Conservation (phyloP, 192 early-diverging fungal genomes). For the Entomortierella parvispora region DNA sequence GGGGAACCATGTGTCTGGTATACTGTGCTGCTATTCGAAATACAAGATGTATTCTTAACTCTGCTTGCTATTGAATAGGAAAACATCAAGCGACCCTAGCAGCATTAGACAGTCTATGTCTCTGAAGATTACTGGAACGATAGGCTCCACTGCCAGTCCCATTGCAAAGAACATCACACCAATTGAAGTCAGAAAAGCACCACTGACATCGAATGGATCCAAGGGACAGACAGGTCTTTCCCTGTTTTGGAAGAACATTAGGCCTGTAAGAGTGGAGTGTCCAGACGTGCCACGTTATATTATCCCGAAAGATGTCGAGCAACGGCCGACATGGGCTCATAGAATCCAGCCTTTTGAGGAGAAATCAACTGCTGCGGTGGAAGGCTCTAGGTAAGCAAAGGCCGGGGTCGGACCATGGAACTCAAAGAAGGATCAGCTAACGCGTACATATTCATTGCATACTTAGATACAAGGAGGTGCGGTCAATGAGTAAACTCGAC, state of each 20-base stretch:
- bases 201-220: slow-evolving; percentile 3
- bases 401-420: too few relatives aligned
- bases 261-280: slow-evolving; percentile 43
- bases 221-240: slow-evolving; percentile 46
- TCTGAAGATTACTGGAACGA: slow-evolving; percentile 33
- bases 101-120: slow-evolving; percentile 34
- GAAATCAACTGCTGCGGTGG: background rate
- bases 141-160: background rate
- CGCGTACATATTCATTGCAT: too few relatives aligned
- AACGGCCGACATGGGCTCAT: slow-evolving; percentile 47
- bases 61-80: slow-evolving; percentile 10
- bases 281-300: slow-evolving; percentile 28
- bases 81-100: slow-evolving; percentile 17
- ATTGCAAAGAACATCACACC: slow-evolving; percentile 23
- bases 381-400: slow-evolving; percentile 24
- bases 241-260: slow-evolving; percentile 49
- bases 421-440: too few relatives aligned
- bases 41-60: background rate
- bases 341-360: slow-evolving; percentile 28
- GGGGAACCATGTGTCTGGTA: background rate
- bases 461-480: slow-evolving; percentile 34
- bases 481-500: slow-evolving; percentile 29
- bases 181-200: slow-evolving; percentile 43
- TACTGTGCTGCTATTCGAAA: background rate
- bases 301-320: slow-evolving; percentile 48